phyloP scores from a whole-genome alignment of 768 basidiomycete genomes.

The Podaxis carcinomalis region DNA sequence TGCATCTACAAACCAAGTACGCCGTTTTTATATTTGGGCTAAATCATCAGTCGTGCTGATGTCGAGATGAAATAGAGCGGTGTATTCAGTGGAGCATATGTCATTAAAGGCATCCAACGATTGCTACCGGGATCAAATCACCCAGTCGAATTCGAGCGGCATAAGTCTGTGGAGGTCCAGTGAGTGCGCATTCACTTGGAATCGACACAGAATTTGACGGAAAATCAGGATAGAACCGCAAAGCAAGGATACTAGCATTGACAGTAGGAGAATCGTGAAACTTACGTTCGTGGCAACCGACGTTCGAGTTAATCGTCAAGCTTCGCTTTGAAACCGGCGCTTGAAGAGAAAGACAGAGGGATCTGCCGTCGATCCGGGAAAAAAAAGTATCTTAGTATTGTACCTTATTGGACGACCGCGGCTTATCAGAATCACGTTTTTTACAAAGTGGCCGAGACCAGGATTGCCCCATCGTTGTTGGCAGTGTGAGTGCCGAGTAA shows the following conservation, averaged over 20 bases:
- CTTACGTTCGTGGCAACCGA: constrained; percentile 5
- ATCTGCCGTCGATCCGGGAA: neutral
- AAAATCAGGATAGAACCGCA: constrained; percentile 7
- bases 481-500: neutral
- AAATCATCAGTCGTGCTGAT: neutral
- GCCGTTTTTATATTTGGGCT: neutral
- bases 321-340: constrained; percentile 1
- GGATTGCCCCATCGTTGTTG: neutral
- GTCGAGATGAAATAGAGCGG: neutral
- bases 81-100: constrained; percentile 5
- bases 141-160: constrained; percentile 9
- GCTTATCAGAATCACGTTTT: neutral
- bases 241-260: neutral
- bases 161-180: constrained; percentile 8
- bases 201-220: neutral
- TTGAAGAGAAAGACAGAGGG: neutral
- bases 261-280: constrained; percentile 7
- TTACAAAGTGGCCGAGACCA: neutral
- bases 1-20: constrained; percentile 7
- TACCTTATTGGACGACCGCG: neutral
- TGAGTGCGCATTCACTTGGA: neutral
- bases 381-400: constrained; percentile 2
- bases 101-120: constrained; percentile 8
- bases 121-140: neutral
- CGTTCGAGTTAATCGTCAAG: constrained; percentile 5